phyloP scores from a whole-genome alignment of 148 eudicot genomes.

The Vaccinium vitisidaea region DNA sequence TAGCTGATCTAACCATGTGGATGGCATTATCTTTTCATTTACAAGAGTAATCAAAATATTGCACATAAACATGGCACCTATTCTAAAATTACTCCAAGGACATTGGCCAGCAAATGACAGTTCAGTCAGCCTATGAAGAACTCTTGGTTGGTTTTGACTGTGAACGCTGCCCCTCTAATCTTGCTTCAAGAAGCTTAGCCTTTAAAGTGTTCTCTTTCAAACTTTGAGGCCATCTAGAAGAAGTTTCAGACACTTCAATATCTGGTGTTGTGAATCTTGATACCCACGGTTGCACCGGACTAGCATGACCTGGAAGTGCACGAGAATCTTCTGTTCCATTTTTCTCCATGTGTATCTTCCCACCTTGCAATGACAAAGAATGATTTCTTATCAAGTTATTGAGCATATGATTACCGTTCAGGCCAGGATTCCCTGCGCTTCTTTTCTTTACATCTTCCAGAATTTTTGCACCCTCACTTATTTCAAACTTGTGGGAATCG shows the following conservation, averaged over 20 bases:
- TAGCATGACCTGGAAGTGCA: conserved; percentile 37
- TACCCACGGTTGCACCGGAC: conserved; percentile 69
- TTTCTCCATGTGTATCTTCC: conserved; percentile 34
- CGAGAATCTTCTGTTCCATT: conserved; percentile 34
- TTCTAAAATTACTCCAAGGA: neutral
- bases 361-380: conserved; percentile 48
- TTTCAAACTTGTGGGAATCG: conserved; percentile 16
- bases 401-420: conserved; percentile 26
- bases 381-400: conserved; percentile 36
- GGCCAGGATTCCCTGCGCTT: conserved; percentile 31
- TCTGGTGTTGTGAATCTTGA: conserved; percentile 38
- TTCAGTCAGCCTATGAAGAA: conserved; percentile 8
- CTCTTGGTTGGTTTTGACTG: conserved; percentile 42
- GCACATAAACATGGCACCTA: neutral
- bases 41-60: conserved; percentile 8
- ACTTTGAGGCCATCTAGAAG: conserved; percentile 32
- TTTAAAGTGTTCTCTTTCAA: conserved; percentile 60
- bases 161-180: conserved; percentile 56
- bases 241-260: conserved; percentile 45
- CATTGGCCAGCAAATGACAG: neutral
- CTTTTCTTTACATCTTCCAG: conserved; percentile 32
- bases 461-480: conserved; percentile 22
- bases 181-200: conserved; percentile 88
- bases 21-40: neutral
- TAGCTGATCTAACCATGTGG: neutral